Percentiles rank a stretch among this genome's conserved stretches.
phyloP scores from a whole-genome alignment of 2,329 filamentous ascomycete genomes.

The Fusarium sp. region DNA sequence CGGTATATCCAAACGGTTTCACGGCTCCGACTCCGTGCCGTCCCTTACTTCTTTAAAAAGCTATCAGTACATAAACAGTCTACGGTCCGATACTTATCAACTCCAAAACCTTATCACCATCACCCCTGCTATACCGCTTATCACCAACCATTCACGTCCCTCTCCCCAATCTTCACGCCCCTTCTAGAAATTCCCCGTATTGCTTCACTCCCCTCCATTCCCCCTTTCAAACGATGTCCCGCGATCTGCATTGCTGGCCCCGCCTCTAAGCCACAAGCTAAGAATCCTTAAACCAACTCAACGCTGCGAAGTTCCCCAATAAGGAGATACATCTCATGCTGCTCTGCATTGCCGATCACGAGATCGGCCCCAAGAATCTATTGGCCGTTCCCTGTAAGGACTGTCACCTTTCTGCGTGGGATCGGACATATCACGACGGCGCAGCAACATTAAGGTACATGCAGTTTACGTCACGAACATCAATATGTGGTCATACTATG shows the following conservation, averaged over 20 bases:
- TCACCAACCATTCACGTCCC: conserved; percentile 2
- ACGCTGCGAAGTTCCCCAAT: conserved; percentile 14
- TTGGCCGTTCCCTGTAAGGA: conserved; percentile 22
- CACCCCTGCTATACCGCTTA: neutral
- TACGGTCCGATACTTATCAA: conserved; percentile 20
- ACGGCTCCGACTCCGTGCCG: conserved; percentile 18
- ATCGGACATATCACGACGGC: conserved; percentile 14
- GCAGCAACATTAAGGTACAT: conserved; percentile 1
- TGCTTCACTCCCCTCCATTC: conserved; percentile 22
- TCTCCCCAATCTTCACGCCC: conserved; percentile 21
- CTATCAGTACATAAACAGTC: conserved; percentile 18
- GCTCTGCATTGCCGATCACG: conserved; percentile 34
- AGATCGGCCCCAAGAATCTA: conserved; percentile 25
- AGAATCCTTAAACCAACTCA: conserved; percentile 20
- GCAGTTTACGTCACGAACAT: conserved; percentile 11
- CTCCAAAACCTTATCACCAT: conserved; percentile 29
- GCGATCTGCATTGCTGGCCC: conserved; percentile 36
- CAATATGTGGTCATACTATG: neutral
- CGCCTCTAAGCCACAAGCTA: conserved; percentile 18
- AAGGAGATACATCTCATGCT: conserved; percentile 12
- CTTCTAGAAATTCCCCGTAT: conserved; percentile 26
- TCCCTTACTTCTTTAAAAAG: neutral
- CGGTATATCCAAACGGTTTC: conserved; percentile 25
- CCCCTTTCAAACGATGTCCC: conserved; percentile 8
- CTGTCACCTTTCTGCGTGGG: conserved; percentile 12